phyloP scores from a whole-genome alignment of 257 asterid genomes.

The Gentiana macrophylla region DNA sequence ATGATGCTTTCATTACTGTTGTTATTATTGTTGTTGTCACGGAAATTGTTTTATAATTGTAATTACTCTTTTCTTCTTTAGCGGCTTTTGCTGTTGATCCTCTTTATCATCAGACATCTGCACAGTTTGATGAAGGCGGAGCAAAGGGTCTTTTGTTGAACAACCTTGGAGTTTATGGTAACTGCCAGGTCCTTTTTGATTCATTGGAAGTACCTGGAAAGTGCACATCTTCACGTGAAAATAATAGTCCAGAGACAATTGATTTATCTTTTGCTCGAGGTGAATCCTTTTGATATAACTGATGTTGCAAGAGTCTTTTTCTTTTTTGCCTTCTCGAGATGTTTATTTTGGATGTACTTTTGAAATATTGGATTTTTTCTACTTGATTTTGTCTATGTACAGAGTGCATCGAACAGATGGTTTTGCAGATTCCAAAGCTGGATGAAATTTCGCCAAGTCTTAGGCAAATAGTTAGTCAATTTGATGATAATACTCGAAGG shows the following conservation, averaged over 20 bases:
- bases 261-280: slow-evolving; percentile 85
- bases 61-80: slow-evolving; percentile 8
- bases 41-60: not conserved
- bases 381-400: slow-evolving; percentile 6
- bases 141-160: slow-evolving; percentile 89
- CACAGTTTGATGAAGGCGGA: slow-evolving; percentile 99
- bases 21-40: too few relatives aligned
- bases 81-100: slow-evolving; percentile 97
- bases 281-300: slow-evolving; percentile 19
- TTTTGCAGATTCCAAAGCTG: slow-evolving; percentile 40
- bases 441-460: slow-evolving; percentile 83
- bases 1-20: too few relatives aligned
- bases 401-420: slow-evolving; percentile 75
- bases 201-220: slow-evolving; percentile 86
- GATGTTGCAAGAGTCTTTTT: slow-evolving; percentile 12
- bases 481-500: slow-evolving; percentile 50
- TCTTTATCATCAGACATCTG: slow-evolving; percentile 95
- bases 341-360: not conserved
- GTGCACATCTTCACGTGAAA: slow-evolving; percentile 28
- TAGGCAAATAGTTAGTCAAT: slow-evolving; percentile 44
- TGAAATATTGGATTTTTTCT: not conserved
- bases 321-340: slow-evolving; percentile 5
- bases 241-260: slow-evolving; percentile 34
- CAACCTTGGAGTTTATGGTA: slow-evolving; percentile 86
- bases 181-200: slow-evolving; percentile 88